Base-by-base conservation (phyloP, 1,284 basidiomycete species). In the Apiotrichum montevideense region DNA sequence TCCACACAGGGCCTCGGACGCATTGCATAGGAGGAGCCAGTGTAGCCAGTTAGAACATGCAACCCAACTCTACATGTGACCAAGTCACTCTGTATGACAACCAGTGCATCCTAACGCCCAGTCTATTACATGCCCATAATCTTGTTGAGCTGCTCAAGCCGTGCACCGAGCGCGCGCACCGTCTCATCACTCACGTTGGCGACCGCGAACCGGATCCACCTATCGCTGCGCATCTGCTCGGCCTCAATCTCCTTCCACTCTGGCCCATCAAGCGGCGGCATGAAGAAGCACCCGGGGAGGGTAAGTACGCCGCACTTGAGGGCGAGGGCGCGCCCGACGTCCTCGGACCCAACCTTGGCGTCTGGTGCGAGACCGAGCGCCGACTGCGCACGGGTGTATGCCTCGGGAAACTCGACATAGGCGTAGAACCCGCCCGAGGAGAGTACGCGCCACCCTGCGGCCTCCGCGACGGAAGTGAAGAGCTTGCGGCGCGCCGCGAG, bases 121-220 rank as follows among this genome's bases (percentile, higher is more conserved):
- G 21, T 21, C 21, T 39, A 39, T 14, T 56, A 47, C 56, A 52
- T 51, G 4, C 49, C 56, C 48, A 58, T 53, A 32, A 74, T 51
- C 57, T 66, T 61, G 55, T 79, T 79, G 51, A 81, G 77, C 64
- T 80, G 77, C 55, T 56, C 67, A 65, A 90, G 68, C 57, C 88
- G 78, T 63, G 79, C 79, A 57, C 85, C 87, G 1, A 86, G 84
- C 49, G 75, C 69, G 58, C 72, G 66, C 0, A 90, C 80, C 61
- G 82, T 80, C 41, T 82, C 82, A 54, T 87, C 84, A 42, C 80
- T 79, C 15, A 90, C 83, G 70, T 90, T 92, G n/a, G 88, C 87
- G 4, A 91, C 85, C 6, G 87, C 87, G 70, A 90, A 87, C 51
- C 75, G 75, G 57, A 39, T 45, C 46, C 55, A 55, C 35, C 42